These are phyloP conservation scores for Globisporangium echinulatum DNA, from an alignment of 352 stramenopile genomes.

Conservation along the genomic window DNA sequence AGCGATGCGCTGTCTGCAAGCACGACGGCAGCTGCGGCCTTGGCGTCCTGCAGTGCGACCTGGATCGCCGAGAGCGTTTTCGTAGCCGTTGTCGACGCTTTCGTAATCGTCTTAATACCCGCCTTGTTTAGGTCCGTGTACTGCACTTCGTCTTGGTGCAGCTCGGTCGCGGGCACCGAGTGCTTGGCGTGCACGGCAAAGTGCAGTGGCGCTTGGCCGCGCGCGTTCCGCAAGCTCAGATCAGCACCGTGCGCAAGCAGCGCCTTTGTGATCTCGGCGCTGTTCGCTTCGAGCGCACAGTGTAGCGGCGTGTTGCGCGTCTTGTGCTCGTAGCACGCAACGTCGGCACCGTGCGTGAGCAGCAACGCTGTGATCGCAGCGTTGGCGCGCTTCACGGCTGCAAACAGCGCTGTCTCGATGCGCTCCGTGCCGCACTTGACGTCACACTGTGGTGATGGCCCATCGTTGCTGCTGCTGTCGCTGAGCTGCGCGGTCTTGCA, in stretches of 20 bases:
- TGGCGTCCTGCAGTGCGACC: constrained; percentile 40
- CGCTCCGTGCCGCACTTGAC: constrained; percentile 28
- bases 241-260: constrained; percentile 44
- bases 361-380: constrained; percentile 29
- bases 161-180: constrained; percentile 39
- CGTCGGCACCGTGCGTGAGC: constrained; percentile 32
- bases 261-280: constrained; percentile 25
- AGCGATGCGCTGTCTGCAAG: constrained; percentile 33
- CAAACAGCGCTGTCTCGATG: constrained; percentile 38
- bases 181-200: constrained; percentile 35
- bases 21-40: constrained; percentile 36
- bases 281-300: constrained; percentile 34
- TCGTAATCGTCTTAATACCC: neutral
- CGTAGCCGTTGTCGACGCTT: neutral
- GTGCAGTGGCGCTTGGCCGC: constrained; percentile 36
- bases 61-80: constrained; percentile 32
- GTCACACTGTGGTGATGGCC: constrained; percentile 14
- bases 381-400: constrained; percentile 29
- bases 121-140: constrained; percentile 25
- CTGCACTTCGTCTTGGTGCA: constrained; percentile 44
- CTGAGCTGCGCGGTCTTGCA: constrained; percentile 17
- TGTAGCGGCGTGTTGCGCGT: constrained; percentile 44
- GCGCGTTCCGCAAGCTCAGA: constrained; percentile 30
- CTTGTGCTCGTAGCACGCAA: constrained; percentile 32
- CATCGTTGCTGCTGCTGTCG: constrained; percentile 1